phyloP scores from a whole-genome alignment of 2,329 filamentous ascomycete species.

The Penicillium nordicum region DNA sequence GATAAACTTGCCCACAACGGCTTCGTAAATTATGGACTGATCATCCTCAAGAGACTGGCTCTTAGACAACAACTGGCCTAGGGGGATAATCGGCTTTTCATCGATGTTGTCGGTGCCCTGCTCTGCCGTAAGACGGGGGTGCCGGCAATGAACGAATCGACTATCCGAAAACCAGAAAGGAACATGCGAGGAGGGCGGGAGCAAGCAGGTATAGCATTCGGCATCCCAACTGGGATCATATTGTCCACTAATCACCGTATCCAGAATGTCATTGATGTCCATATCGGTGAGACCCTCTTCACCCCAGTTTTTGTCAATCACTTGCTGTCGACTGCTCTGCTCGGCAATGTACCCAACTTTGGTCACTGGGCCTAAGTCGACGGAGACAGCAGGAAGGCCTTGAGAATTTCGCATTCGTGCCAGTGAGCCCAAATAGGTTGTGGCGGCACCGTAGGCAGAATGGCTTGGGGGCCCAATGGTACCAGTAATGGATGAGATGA shows the following conservation, averaged over 20 bases:
- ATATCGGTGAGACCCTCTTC: neutral
- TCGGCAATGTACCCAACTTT: neutral
- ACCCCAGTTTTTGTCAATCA: neutral
- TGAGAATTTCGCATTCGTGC: neutral
- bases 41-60: neutral
- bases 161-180: neutral
- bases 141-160: neutral
- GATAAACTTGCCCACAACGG: neutral
- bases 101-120: neutral
- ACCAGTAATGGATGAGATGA: neutral
- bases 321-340: neutral
- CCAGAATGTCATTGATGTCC: neutral
- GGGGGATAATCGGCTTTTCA: neutral
- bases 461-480: neutral
- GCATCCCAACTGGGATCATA: neutral
- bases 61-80: neutral
- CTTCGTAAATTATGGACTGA: neutral
- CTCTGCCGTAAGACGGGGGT: neutral
- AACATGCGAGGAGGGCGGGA: neutral
- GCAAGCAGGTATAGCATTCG: neutral
- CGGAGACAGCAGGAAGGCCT: neutral
- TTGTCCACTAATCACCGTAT: neutral
- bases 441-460: too few relatives aligned
- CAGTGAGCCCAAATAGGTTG: neutral
- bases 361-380: neutral